Evolutionary conservation across 139 green algal species (phyloP).

Genomic region (Chlamydomonas applanata): DNA sequence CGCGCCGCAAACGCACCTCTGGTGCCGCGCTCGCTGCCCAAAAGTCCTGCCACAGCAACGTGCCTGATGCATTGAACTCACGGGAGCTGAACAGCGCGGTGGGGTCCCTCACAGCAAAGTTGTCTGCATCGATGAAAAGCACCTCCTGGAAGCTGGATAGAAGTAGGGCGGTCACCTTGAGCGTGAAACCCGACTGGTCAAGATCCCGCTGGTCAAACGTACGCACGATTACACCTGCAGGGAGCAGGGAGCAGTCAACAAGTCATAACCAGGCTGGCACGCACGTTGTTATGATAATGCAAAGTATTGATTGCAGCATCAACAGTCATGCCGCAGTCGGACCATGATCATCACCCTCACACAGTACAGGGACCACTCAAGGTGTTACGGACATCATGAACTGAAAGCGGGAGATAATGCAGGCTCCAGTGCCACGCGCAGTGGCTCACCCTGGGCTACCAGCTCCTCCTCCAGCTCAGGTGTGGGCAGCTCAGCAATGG

Average conservation of each 20-base stretch:
- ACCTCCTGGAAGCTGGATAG: constrained; percentile 53
- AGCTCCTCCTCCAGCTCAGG: constrained; percentile 29
- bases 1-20: constrained; percentile 28
- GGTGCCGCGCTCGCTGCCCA: constrained; percentile 46
- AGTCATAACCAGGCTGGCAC: background rate
- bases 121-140: constrained; percentile 68
- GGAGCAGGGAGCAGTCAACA: background rate
- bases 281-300: background rate
- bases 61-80: constrained; percentile 44
- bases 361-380: background rate
- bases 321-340: too few relatives aligned
- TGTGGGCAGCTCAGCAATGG: constrained; percentile 28
- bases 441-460: constrained; percentile 14
- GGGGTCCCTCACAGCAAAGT: constrained; percentile 49
- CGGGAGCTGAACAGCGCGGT: constrained; percentile 35
- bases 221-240: constrained; percentile 6
- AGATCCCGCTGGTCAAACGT: constrained; percentile 10
- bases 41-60: constrained; percentile 68
- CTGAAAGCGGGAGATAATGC: background rate
- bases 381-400: background rate
- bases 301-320: background rate
- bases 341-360: too few relatives aligned
- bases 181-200: constrained; percentile 33
- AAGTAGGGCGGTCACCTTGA: constrained; percentile 49
- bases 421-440: background rate